These are phyloP conservation scores for Sungouiella blattae DNA, from an alignment of 805 yeast genomes.

Conservation along the genomic window DNA sequence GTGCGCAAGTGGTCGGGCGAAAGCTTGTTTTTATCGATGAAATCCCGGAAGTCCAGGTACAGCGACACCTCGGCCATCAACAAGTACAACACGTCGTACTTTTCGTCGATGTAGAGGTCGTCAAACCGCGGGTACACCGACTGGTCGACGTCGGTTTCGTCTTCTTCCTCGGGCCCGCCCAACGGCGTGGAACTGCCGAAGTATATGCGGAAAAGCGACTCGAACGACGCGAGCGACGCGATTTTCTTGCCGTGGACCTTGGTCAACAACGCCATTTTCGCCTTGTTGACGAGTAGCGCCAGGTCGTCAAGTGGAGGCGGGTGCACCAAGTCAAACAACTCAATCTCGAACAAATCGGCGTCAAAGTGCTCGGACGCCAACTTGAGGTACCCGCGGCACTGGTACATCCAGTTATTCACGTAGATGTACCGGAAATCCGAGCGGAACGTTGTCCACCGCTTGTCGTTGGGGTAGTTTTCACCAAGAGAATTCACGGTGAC, in stretches of 20 bases:
- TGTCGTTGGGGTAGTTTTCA: constrained; percentile 12
- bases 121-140: constrained; percentile 31
- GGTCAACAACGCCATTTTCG: constrained; percentile 41
- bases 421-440: constrained; percentile 18
- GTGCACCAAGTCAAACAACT: constrained; percentile 38
- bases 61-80: constrained; percentile 43
- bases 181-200: constrained; percentile 33
- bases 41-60: constrained; percentile 44
- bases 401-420: constrained; percentile 54
- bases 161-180: constrained; percentile 22
- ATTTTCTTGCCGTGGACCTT: constrained; percentile 37
- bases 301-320: constrained; percentile 34
- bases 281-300: constrained; percentile 37
- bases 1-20: constrained; percentile 24
- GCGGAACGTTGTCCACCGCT: constrained; percentile 17
- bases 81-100: constrained; percentile 46
- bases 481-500: constrained; percentile 12
- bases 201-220: constrained; percentile 29
- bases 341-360: constrained; percentile 60
- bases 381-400: constrained; percentile 49
- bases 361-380: constrained; percentile 53
- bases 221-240: constrained; percentile 27
- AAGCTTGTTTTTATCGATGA: constrained; percentile 37
- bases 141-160: constrained; percentile 17
- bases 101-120: constrained; percentile 39